A percentile compares a stretch with the other conserved stretches of the same genome.
Conservation (phyloP, 495 filamentous ascomycete genomes). For the Parathielavia hyrcaniae region DNA sequence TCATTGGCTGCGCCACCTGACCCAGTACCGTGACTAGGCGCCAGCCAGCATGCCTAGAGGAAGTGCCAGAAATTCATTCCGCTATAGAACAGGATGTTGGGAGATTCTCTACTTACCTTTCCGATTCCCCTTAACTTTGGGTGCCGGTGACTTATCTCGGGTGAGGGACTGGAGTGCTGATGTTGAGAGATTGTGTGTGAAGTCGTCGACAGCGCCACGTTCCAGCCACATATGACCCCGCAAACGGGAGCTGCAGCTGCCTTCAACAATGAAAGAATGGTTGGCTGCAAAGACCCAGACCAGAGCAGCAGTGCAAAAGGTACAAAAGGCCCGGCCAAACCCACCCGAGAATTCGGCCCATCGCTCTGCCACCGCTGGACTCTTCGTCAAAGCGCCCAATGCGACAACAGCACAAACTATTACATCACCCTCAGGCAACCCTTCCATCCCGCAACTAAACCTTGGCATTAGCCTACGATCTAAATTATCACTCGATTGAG, state of each 20-base stretch:
- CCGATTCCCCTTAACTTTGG: neutral
- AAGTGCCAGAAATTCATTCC: neutral
- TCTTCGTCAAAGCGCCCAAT: conserved; percentile 3
- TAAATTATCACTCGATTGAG: neutral
- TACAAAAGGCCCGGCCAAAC: conserved; percentile 31
- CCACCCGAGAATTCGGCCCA: conserved; percentile 21
- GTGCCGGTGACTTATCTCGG: neutral
- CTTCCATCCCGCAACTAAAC: neutral
- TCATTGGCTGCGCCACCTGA: neutral
- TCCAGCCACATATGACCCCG: conserved; percentile 32
- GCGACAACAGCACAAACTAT: conserved; percentile 5
- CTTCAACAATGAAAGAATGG: conserved; percentile 6
- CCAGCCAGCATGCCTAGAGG: no score
- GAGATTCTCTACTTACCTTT: neutral
- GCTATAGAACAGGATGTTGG: no score
- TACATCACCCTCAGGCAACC: conserved; percentile 14
- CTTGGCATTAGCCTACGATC: neutral
- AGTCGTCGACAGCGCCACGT: conserved; percentile 17
- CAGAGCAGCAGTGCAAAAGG: conserved; percentile 14
- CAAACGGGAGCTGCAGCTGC: conserved; percentile 17
- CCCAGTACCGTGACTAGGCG: no score
- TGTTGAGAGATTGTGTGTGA: neutral
- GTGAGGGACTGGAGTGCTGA: conserved; percentile 2
- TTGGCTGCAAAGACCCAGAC: conserved; percentile 1
- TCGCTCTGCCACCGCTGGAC: conserved; percentile 11